Base-by-base conservation (phyloP, 495 filamentous ascomycete species). In the Annulohypoxylon stygium region DNA sequence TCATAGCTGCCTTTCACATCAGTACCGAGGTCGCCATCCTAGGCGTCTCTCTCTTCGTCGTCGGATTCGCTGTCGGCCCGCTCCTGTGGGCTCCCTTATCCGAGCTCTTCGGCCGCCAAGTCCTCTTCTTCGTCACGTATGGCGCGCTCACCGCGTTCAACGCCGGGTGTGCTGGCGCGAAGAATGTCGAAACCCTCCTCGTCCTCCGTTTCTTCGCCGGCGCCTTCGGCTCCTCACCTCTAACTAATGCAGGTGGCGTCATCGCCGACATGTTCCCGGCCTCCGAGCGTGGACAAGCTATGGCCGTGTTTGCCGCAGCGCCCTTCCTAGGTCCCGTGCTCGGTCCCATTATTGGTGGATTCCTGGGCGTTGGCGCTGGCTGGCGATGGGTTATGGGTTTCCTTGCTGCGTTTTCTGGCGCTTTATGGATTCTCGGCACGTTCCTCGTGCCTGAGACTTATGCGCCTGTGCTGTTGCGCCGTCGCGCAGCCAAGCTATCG, bases 301-400 rank as follows among this genome's bases (percentile, higher is more conserved):
- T 90, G 63, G 84, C 84, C 18, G 77, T 86, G 54, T 91, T 45
- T 10, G 69, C 68, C 10, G 61, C 45, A 14, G 54, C 61, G 4
- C 62, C 65, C 12, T 65, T 78, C 33, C 89, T 88, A 0, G 57
- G 36, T 1, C 88, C 90, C 2, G 83, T 89, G 4, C 58, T 87
- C 4, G 89, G 86, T 0, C 89, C 90, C 2, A 84, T 92, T 20
- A 79, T 90, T 2, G 89, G 89, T 30, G 87, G 86, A 34, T 89
- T 89, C 20, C 83, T 91, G 43, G 79, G 78, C 12, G 6, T 57
- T 1, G 53, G 83, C 87, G 48, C 84, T 81, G 48, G 53, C 0
- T 57, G 81, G 90, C 2, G 85, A 84, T 62, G 91, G 90, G 90
- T 81, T 88, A 39, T 92, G 90, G 89, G 89, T 88, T 0, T 86